Evolutionary conservation across 805 yeast species (phyloP).

Genomic region (Metschnikowia santaceciliae): DNA sequence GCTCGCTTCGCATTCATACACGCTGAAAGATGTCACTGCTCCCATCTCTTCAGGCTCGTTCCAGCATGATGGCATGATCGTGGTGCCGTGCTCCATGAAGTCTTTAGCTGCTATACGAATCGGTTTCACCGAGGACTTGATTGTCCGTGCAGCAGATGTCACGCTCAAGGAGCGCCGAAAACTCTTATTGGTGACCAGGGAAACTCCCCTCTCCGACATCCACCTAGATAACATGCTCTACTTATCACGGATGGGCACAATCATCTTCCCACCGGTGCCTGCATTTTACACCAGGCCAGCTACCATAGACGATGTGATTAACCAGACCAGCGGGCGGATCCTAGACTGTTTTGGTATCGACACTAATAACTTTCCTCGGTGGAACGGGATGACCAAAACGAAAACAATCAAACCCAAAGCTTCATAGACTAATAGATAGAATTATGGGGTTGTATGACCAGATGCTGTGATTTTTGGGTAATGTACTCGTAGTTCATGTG

Average conservation of each 20-base stretch:
- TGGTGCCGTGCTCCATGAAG: slow-evolving; percentile 28
- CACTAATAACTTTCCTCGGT: slow-evolving; percentile 20
- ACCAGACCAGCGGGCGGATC: slow-evolving; percentile 23
- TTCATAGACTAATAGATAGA: not conserved
- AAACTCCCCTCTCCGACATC: slow-evolving; percentile 25
- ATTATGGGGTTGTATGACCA: no score
- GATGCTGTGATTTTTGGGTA: no score
- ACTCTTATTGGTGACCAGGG: slow-evolving; percentile 21
- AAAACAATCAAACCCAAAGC: not conserved
- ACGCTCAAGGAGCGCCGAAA: slow-evolving; percentile 23
- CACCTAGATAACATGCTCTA: slow-evolving; percentile 24
- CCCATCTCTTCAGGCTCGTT: slow-evolving; percentile 26
- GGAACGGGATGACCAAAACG: slow-evolving; percentile 19
- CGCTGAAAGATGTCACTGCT: slow-evolving; percentile 23
- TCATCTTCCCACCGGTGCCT: slow-evolving; percentile 25
- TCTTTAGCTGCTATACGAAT: slow-evolving; percentile 23
- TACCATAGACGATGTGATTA: slow-evolving; percentile 20
- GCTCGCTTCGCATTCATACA: slow-evolving; percentile 17
- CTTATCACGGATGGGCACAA: slow-evolving; percentile 17
- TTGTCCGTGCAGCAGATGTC: slow-evolving; percentile 26
- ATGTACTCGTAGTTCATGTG: no score
- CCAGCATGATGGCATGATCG: slow-evolving; percentile 28
- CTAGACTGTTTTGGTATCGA: slow-evolving; percentile 23
- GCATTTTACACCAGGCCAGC: slow-evolving; percentile 22
- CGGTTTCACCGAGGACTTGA: slow-evolving; percentile 25